Percentiles rank a stretch among this genome's conserved stretches.
phyloP scores from a whole-genome alignment of 1,284 basidiomycete species.

The Naganishia cerealis region DNA sequence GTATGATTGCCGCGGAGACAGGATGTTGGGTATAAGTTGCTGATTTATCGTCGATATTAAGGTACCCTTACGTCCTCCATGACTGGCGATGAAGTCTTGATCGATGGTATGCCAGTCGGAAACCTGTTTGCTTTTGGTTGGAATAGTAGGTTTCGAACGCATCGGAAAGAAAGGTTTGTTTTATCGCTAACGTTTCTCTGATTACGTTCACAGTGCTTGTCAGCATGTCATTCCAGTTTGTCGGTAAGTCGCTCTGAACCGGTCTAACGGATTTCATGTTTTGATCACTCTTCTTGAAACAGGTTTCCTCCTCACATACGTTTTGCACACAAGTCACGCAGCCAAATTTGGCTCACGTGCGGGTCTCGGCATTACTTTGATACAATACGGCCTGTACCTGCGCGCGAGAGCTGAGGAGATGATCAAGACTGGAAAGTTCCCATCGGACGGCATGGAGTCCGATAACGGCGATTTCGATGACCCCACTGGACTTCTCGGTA shows the following conservation, averaged over 20 bases:
- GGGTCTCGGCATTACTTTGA: slow-evolving; percentile 89
- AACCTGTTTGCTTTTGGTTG: slow-evolving; percentile 56
- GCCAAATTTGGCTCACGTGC: slow-evolving; percentile 91
- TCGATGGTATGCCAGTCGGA: slow-evolving; percentile 61
- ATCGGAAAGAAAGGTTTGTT: background rate
- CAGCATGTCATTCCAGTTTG: slow-evolving; percentile 94
- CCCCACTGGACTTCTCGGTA: slow-evolving; percentile 27
- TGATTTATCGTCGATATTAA: background rate
- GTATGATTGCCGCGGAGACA: slow-evolving; percentile 35
- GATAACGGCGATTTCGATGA: slow-evolving; percentile 25
- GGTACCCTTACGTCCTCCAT: slow-evolving; percentile 54
- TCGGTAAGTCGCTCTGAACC: slow-evolving; percentile 55
- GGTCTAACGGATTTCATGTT: background rate
- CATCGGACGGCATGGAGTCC: slow-evolving; percentile 45
- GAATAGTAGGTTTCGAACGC: slow-evolving; percentile 45
- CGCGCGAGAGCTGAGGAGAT: slow-evolving; percentile 57
- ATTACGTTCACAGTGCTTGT: slow-evolving; percentile 67
- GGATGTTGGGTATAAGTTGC: background rate
- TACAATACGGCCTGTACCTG: slow-evolving; percentile 87
- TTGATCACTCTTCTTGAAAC: background rate
- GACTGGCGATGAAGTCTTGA: slow-evolving; percentile 59
- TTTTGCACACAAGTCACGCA: slow-evolving; percentile 90
- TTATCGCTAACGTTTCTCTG: slow-evolving; percentile 2
- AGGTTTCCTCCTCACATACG: slow-evolving; percentile 85
- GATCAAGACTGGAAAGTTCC: slow-evolving; percentile 46